A percentile compares a stretch with the other conserved stretches of the same genome.
Conservation (phyloP, 1,284 basidiomycete species). For the Phellopilus nigrolimitatus region DNA sequence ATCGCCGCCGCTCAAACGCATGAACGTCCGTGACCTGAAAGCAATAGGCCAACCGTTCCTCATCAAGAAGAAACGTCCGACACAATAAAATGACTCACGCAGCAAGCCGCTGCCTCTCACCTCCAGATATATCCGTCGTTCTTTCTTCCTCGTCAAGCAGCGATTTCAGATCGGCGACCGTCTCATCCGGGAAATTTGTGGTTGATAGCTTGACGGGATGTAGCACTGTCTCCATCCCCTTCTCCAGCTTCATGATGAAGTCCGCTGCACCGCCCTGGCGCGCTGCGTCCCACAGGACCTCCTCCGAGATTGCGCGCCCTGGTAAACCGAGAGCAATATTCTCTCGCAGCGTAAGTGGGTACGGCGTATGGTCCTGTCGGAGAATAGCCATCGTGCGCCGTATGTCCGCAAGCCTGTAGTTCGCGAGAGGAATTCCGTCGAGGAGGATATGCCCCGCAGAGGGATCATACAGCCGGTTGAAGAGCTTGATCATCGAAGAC, state of each 20-base stretch:
- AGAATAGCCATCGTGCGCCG: slow-evolving; percentile 35
- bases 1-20: slow-evolving; percentile 30
- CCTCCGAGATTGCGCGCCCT: slow-evolving; percentile 16
- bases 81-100: slow-evolving; percentile 30
- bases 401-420: slow-evolving; percentile 29
- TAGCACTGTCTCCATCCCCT: slow-evolving; percentile 34
- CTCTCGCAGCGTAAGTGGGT: slow-evolving; percentile 38
- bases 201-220: slow-evolving; percentile 25
- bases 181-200: slow-evolving; percentile 1
- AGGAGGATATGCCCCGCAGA: slow-evolving; percentile 36
- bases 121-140: slow-evolving; percentile 34
- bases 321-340: slow-evolving; percentile 36
- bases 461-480: slow-evolving; percentile 38
- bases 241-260: slow-evolving; percentile 31
- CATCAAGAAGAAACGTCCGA: background rate
- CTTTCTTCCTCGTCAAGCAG: slow-evolving; percentile 32
- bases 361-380: slow-evolving; percentile 36
- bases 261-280: slow-evolving; percentile 32
- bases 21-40: slow-evolving; percentile 38
- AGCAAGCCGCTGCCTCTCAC: slow-evolving; percentile 39
- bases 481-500: slow-evolving; percentile 40
- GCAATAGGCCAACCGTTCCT: background rate
- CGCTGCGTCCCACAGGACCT: slow-evolving; percentile 32
- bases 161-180: slow-evolving; percentile 20
- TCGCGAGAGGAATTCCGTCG: slow-evolving; percentile 31